Base-by-base conservation (phyloP, 495 filamentous ascomycete genomes). In the Penicillium tannophilum region DNA sequence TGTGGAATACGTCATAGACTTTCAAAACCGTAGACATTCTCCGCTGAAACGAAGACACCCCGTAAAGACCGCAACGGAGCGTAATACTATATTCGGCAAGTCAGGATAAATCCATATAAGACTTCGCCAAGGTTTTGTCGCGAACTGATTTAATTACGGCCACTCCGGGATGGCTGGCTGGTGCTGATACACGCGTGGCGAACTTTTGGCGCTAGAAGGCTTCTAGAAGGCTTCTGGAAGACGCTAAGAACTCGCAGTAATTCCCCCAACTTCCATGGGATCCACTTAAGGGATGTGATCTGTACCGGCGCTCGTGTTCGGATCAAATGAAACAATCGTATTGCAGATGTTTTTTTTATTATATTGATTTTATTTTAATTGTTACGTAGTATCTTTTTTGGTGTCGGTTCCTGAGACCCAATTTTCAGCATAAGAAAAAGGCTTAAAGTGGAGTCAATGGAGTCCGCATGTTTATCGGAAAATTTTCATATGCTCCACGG, bases 181-280 rank as follows among this genome's bases (percentile, higher is more conserved):
- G 20, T 1, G 23, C 45, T 47, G 45, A 8, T 24, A 8, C 19
- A 11, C 45, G 45, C 23, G 61, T 66, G 56, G 64, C 60, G 42
- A 64, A 59, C 5, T 14, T n/a, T 55, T 23, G 35, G 50, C 68
- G 52, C 72, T 69, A 74, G 72, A 73, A 74, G 41, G 44, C 58
- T 72, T 74, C 68, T 55, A 68, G 73, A 76, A 76, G 26, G 30
- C 33, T 71, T 70, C 65, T 67, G 36, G 72, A 76, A 75, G 51
- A 55, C 68, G 48, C 68, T 68, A 71, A 64, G 66, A 71, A 67
- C 2, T 17, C 11, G 2, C 14, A 19, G 9, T 55, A 14, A 14
- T 30, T 31, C 28, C 52, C 23, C 19, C 6, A 7, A 5, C 41
- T 19, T 36, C 50, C 54, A 43, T 56, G 60, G 28, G 1, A 28